Evolutionary conservation across 805 yeast genomes (phyloP).

Genomic region (Wickerhamiella bombiphila): DNA sequence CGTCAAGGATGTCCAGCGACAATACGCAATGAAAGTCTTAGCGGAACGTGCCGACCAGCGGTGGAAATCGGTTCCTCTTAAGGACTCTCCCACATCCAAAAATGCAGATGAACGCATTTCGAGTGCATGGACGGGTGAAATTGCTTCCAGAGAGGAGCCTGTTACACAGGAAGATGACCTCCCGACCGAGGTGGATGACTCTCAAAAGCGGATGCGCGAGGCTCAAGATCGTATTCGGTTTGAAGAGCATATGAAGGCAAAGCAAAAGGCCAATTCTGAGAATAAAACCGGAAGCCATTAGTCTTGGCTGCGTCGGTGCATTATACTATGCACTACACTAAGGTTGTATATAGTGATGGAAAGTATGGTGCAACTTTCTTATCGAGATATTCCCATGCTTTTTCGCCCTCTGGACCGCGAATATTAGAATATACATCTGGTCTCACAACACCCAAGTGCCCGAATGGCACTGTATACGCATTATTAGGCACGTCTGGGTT

Average conservation of each 20-base stretch:
- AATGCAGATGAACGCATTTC: conserved; percentile 11
- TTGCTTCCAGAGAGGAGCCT: background rate
- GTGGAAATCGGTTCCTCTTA: conserved; percentile 26
- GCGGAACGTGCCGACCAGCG: conserved; percentile 30
- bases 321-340: no score
- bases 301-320: no score
- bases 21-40: conserved; percentile 35
- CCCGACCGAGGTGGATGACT: background rate
- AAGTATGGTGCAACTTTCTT: conserved; percentile 2
- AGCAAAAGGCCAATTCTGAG: no score
- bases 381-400: conserved; percentile 25
- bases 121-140: conserved; percentile 12
- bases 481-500: conserved; percentile 27
- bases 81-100: background rate
- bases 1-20: conserved; percentile 41
- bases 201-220: background rate
- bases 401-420: conserved; percentile 23
- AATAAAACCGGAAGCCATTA: no score
- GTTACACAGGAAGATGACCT: background rate
- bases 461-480: conserved; percentile 31
- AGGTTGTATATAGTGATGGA: no score
- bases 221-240: background rate
- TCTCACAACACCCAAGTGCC: conserved; percentile 26
- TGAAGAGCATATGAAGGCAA: no score
- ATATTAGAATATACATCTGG: conserved; percentile 25